phyloP scores from a whole-genome alignment of 2,329 filamentous ascomycete genomes.

The Phyllosticta capitalensis region DNA sequence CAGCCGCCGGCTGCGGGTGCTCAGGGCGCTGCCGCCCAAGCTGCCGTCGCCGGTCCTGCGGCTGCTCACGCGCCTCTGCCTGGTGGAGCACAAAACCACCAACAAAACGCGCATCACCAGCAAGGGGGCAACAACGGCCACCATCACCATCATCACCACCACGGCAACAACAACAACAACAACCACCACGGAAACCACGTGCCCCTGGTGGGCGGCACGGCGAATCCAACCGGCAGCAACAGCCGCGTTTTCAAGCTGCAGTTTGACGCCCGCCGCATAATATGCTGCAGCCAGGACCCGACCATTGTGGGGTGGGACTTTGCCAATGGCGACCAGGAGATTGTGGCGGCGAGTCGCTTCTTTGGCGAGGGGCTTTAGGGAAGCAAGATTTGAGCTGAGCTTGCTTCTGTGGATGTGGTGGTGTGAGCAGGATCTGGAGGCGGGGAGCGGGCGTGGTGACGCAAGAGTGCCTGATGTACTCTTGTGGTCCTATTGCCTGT shows the following conservation, averaged over 20 bases:
- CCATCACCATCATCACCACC: constrained; percentile 15
- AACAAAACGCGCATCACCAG: background rate
- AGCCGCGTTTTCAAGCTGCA: constrained; percentile 88
- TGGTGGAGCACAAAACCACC: background rate
- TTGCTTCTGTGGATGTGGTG: too few relatives aligned
- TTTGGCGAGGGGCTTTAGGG: constrained; percentile 49
- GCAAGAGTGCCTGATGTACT: too few relatives aligned
- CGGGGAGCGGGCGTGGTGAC: too few relatives aligned
- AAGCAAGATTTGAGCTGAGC: too few relatives aligned
- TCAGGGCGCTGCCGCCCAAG: constrained; percentile 1
- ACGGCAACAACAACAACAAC: too few relatives aligned
- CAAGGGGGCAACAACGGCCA: constrained; percentile 10
- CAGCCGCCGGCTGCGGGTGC: constrained; percentile 4
- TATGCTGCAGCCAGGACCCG: constrained; percentile 87
- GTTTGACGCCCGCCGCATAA: constrained; percentile 85
- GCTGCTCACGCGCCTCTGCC: constrained; percentile 8
- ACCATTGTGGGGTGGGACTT: constrained; percentile 98
- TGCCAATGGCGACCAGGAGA: constrained; percentile 72
- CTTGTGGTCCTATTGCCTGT: too few relatives aligned
- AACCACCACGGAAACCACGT: constrained; percentile 24
- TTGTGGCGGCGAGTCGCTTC: constrained; percentile 68
- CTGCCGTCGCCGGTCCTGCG: background rate
- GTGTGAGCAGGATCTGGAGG: too few relatives aligned
- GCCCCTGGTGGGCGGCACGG: constrained; percentile 12
- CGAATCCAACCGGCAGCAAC: constrained; percentile 23